Evolutionary conservation across 495 filamentous ascomycete species (phyloP), one percentile per base, ranked within the genome.

Genomic region (Penicillium chermesinum): DNA sequence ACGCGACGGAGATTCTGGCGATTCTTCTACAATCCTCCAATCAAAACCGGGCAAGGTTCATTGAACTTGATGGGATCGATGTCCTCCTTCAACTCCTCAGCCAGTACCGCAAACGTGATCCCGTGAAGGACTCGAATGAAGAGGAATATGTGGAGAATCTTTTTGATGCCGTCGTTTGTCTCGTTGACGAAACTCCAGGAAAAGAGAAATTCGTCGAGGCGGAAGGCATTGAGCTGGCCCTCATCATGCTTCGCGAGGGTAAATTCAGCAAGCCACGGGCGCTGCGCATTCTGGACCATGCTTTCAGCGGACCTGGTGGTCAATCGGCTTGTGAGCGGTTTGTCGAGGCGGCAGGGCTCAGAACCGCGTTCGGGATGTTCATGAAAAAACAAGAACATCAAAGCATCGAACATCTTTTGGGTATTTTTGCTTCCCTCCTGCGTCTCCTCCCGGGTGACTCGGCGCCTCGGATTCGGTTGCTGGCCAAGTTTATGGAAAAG

Each of bases 401-500:
- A 57, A 79, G 78, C 2, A 84, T 80, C 0, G 91, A 96, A 58
- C 94, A 96, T 57, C 69, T 99, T 7, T 74, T 99, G 32, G 88
- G 89, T 13, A 90, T 97, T 7, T 90, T 97, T 44, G 82, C 88
- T 2, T 86, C 87, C 0, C 75, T 99, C 59, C 75, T 99, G 1
- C 85, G 90, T 13, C 74, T 81, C 1, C 62, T 99, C 2, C 89
- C 89, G 0, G 86, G 81, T 3, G 81, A 88, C n/a, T 88, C 85
- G 9, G 74, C 87, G 1, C 71, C 80, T n/a, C 76, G 93, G 1
- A 90, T 96, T 22, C 78, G 93, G 2, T 78, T 86, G 5, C 76
- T 97, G 0, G 93, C 90, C 2, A 99, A 99, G 58, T 97, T 99
- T 62, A 85, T 94, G 35, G 91, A 96, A 68, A 91, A 87, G 54